phyloP scores from a whole-genome alignment of 1,139 yeast genomes.

The Pneumocystis murina region DNA sequence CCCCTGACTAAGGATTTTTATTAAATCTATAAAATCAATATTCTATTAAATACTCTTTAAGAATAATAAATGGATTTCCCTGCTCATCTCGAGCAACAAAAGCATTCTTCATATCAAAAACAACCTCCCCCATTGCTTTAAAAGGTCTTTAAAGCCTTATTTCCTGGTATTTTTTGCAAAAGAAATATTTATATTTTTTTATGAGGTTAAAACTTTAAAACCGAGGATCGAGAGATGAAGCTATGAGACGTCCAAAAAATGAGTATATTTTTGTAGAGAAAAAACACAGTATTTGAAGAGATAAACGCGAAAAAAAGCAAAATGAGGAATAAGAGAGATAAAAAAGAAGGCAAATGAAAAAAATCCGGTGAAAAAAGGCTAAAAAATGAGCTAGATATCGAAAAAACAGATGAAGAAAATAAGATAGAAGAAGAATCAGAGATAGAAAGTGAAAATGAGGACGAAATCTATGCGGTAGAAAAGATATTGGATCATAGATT shows the following conservation, averaged over 20 bases:
- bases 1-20: conserved; percentile 43
- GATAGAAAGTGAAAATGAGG: not conserved
- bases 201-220: not conserved
- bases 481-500: not conserved
- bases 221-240: not conserved
- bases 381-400: not conserved
- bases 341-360: not conserved
- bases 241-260: not conserved
- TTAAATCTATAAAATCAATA: not conserved
- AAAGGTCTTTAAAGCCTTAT: not conserved
- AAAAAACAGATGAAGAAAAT: not conserved
- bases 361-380: not conserved
- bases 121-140: conserved; percentile 27
- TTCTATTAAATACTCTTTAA: conserved; percentile 40
- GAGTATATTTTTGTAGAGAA: not conserved
- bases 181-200: too few relatives aligned
- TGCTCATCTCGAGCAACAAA: conserved; percentile 97
- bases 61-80: conserved; percentile 97
- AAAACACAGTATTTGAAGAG: not conserved
- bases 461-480: not conserved
- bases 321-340: not conserved
- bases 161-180: not conserved
- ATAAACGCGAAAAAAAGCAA: not conserved
- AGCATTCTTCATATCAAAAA: conserved; percentile 95
- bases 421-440: not conserved